Conservation (phyloP, 306 rosid genomes). For the Malus sylvestris region DNA sequence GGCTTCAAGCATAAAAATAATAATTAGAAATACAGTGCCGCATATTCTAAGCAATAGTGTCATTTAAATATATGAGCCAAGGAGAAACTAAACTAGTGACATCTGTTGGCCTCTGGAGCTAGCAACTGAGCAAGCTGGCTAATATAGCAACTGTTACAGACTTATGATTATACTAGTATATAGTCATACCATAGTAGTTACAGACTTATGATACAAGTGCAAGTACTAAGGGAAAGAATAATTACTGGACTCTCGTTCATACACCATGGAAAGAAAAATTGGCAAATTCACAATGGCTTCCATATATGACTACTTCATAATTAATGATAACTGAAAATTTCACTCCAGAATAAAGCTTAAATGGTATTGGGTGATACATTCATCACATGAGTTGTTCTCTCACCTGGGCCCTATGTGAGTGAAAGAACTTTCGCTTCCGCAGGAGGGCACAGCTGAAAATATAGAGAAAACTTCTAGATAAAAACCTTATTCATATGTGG, state of each 20-base stretch:
- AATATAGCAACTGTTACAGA: not conserved
- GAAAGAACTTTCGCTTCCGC: constrained; percentile 65
- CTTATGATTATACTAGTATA: not conserved
- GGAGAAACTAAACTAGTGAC: not conserved
- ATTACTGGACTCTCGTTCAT: not conserved
- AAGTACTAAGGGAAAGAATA: not conserved
- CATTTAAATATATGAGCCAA: not conserved
- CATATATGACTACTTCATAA: not conserved
- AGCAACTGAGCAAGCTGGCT: not conserved
- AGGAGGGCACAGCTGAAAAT: constrained; percentile 52
- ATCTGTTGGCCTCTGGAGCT: not conserved
- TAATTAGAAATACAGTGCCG: not conserved
- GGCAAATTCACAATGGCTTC: not conserved
- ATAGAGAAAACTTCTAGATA: constrained; percentile 9
- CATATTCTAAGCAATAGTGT: not conserved
- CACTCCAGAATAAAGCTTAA: not conserved
- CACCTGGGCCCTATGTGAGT: constrained; percentile 84
- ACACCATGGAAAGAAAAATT: not conserved
- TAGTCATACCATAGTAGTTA: not conserved
- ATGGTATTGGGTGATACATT: not conserved
- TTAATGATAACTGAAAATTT: not conserved
- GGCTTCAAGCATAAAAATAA: constrained; percentile 45
- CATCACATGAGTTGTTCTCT: constrained; percentile 14
- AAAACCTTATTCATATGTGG: constrained; percentile 11
- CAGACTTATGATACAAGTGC: not conserved